Evolutionary conservation across 2,329 filamentous ascomycete species (phyloP).

Genomic region (Exophiala alcalophila): DNA sequence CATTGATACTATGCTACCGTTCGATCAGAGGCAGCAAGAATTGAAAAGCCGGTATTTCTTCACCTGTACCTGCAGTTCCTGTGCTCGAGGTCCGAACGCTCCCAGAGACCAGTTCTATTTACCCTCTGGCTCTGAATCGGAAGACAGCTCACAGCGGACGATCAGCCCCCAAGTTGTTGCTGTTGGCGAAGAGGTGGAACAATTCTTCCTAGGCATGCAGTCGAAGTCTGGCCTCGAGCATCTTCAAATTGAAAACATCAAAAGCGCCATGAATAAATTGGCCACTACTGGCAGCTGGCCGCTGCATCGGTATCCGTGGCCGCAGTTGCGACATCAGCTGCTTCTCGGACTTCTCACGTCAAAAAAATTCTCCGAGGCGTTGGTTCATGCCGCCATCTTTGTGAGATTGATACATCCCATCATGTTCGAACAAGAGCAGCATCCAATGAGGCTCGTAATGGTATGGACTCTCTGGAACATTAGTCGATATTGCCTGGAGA

Average conservation of each 20-base stretch:
- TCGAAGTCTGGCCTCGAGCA: constrained; percentile 24
- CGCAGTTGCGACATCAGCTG: constrained; percentile 53
- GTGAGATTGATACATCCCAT: constrained; percentile 52
- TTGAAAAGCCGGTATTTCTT: constrained; percentile 58
- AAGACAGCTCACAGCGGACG: neutral
- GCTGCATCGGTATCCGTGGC: constrained; percentile 53
- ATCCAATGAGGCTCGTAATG: constrained; percentile 54
- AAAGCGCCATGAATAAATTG: constrained; percentile 42
- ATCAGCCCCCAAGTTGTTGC: neutral
- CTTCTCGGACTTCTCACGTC: constrained; percentile 48
- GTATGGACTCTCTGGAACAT: constrained; percentile 17
- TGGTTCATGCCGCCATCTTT: constrained; percentile 51
- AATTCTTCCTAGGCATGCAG: constrained; percentile 31
- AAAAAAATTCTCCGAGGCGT: constrained; percentile 47
- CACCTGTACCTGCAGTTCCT: constrained; percentile 49
- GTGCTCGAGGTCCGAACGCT: constrained; percentile 4
- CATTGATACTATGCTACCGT: constrained; percentile 55
- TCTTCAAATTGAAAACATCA: constrained; percentile 37
- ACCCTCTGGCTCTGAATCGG: neutral
- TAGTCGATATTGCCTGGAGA: constrained; percentile 10
- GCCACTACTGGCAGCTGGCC: constrained; percentile 45
- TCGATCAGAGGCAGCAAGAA: constrained; percentile 50
- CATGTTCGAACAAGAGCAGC: constrained; percentile 48
- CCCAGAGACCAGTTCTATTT: constrained; percentile 3
- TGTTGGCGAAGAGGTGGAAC: constrained; percentile 20